A percentile compares a stretch with the other conserved stretches of the same genome.
Evolutionary conservation across 2,329 filamentous ascomycete genomes (phyloP).

Genomic region (Fusarium siculi): DNA sequence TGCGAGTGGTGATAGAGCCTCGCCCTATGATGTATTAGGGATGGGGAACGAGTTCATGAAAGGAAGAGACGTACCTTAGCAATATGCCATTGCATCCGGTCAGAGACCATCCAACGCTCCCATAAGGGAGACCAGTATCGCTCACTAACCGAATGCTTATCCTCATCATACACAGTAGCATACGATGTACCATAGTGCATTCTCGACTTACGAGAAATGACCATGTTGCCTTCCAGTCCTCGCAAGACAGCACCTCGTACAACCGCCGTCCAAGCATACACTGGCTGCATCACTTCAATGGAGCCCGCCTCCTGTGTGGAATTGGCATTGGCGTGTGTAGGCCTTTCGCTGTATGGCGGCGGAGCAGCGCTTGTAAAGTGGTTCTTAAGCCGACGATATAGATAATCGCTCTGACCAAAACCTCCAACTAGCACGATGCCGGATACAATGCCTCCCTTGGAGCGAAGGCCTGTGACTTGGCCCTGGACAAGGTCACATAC

Average conservation of each 20-base stretch:
- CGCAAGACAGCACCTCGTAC: slow-evolving; percentile 80
- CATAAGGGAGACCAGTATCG: slow-evolving; percentile 83
- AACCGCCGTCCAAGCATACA: slow-evolving; percentile 85
- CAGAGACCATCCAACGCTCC: slow-evolving; percentile 85
- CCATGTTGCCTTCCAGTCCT: slow-evolving; percentile 82
- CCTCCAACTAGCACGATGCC: slow-evolving; percentile 86
- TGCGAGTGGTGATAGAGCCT: slow-evolving; percentile 76
- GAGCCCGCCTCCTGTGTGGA: slow-evolving; percentile 62
- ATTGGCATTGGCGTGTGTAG: slow-evolving; percentile 69
- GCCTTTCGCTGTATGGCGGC: slow-evolving; percentile 74
- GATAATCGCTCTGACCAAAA: slow-evolving; percentile 82
- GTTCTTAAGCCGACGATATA: slow-evolving; percentile 75
- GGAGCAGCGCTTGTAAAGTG: slow-evolving; percentile 72
- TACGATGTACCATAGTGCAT: slow-evolving; percentile 86
- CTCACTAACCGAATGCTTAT: slow-evolving; percentile 77
- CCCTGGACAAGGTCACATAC: slow-evolving; percentile 75
- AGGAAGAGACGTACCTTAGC: slow-evolving; percentile 67
- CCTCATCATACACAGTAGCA: slow-evolving; percentile 82
- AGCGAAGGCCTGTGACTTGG: slow-evolving; percentile 71
- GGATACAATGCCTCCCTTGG: slow-evolving; percentile 70
- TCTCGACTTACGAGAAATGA: slow-evolving; percentile 77
- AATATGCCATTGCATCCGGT: slow-evolving; percentile 89
- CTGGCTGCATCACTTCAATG: slow-evolving; percentile 83
- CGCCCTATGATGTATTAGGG: slow-evolving; percentile 62
- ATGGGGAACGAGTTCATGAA: neutral